These are phyloP conservation scores for Crucihimalaya himalaica DNA, from an alignment of 345 rosid species.

Conservation along the genomic window DNA sequence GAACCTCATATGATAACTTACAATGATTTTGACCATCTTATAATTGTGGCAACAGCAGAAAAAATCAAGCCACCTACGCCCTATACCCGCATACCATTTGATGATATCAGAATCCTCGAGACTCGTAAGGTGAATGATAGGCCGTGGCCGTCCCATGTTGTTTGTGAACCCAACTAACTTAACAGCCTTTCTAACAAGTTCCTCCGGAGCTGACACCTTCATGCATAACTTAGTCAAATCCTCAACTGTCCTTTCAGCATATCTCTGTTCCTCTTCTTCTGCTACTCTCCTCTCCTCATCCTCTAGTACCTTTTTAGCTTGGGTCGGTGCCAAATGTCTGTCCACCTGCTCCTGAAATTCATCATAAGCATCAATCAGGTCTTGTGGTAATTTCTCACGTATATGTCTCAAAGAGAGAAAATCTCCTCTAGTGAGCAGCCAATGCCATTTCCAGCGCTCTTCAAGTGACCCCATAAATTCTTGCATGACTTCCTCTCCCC, in stretches of 20 bases:
- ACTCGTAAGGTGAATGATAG: constrained; percentile 61
- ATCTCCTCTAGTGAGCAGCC: constrained; percentile 73
- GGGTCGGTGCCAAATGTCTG: constrained; percentile 63
- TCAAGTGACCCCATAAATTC: constrained; percentile 78
- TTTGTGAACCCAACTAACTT: constrained; percentile 86
- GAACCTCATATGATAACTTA: constrained; percentile 83
- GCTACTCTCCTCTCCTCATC: constrained; percentile 62
- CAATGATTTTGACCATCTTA: constrained; percentile 75
- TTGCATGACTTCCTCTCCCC: constrained; percentile 79
- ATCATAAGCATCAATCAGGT: constrained; percentile 77
- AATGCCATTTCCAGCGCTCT: constrained; percentile 79
- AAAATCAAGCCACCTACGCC: constrained; percentile 87
- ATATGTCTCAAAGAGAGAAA: constrained; percentile 78
- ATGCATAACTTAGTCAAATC: constrained; percentile 77
- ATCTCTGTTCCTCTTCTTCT: constrained; percentile 68
- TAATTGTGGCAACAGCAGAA: constrained; percentile 94
- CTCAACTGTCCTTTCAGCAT: constrained; percentile 66
- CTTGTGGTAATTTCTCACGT: constrained; percentile 73
- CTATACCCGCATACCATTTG: constrained; percentile 95
- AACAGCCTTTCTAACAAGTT: constrained; percentile 79
- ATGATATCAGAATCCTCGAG: constrained; percentile 86
- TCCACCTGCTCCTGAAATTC: constrained; percentile 79
- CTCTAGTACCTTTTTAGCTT: constrained; percentile 61
- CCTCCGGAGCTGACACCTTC: constrained; percentile 82
- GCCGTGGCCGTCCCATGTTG: constrained; percentile 89